Conservation (phyloP, 2,329 filamentous ascomycete genomes). For the Cladosporium velox region DNA sequence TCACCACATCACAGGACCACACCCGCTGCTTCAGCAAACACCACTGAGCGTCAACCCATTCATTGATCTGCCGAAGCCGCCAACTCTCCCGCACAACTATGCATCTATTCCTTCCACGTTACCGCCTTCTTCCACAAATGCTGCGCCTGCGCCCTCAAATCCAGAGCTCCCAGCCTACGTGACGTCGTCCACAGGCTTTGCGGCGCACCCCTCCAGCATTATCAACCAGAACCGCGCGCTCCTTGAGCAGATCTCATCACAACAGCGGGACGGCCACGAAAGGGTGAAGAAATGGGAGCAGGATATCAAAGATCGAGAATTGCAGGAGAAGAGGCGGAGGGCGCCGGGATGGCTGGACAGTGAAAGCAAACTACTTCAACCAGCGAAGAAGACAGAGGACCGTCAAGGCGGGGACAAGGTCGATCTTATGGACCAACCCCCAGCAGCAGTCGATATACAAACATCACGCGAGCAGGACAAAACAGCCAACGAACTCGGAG, state of each 20-base stretch:
- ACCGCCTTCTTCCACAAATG: constrained; percentile 67
- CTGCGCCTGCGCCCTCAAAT: constrained; percentile 39
- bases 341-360: constrained; percentile 82
- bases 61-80: constrained; percentile 82
- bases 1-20: constrained; percentile 52
- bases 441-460: constrained; percentile 17
- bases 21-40: constrained; percentile 87
- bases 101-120: constrained; percentile 84
- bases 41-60: constrained; percentile 94
- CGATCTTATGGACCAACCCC: constrained; percentile 33
- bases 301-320: constrained; percentile 62
- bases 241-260: constrained; percentile 70
- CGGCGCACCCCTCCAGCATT: constrained; percentile 85
- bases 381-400: constrained; percentile 52
- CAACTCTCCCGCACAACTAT: constrained; percentile 94
- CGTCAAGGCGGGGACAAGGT: not conserved
- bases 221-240: constrained; percentile 77
- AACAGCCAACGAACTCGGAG: constrained; percentile 37
- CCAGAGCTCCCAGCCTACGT: constrained; percentile 66
- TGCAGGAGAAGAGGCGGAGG: constrained; percentile 76
- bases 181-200: constrained; percentile 71
- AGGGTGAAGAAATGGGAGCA: constrained; percentile 72
- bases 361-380: constrained; percentile 68
- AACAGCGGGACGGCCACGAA: constrained; percentile 67
- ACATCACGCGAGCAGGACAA: constrained; percentile 24